Evolutionary conservation across 164 flowering plant species (phyloP).

Genomic region (Echeveria elegans): DNA sequence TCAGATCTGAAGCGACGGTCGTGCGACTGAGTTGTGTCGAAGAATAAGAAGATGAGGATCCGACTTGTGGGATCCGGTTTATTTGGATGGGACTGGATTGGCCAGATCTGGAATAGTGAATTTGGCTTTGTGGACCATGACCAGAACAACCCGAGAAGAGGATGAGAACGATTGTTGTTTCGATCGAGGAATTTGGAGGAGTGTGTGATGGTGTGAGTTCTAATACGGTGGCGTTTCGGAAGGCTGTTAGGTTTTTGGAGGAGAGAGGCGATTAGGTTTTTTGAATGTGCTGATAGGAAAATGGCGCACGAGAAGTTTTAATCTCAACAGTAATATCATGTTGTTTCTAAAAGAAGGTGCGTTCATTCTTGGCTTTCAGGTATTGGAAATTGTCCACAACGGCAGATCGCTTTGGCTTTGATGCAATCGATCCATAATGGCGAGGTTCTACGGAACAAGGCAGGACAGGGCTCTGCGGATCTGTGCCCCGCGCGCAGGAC

Average conservation of each 20-base stretch:
- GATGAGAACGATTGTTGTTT: slow-evolving; percentile 34
- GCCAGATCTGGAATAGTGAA: too few relatives aligned
- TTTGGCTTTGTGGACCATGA: too few relatives aligned
- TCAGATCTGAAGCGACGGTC: too few relatives aligned
- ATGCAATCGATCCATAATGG: too few relatives aligned
- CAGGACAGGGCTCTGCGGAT: too few relatives aligned
- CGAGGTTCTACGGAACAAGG: too few relatives aligned
- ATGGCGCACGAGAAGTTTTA: slow-evolving; percentile 88
- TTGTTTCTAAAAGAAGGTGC: slow-evolving; percentile 85
- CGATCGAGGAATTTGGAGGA: slow-evolving; percentile 72
- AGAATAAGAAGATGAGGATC: too few relatives aligned
- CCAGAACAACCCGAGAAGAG: slow-evolving; percentile 3
- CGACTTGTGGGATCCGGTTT: too few relatives aligned
- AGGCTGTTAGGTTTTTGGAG: slow-evolving; percentile 63
- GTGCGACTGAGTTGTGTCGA: too few relatives aligned
- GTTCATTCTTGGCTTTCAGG: slow-evolving; percentile 85
- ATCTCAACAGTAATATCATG: slow-evolving; percentile 91
- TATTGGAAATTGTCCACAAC: slow-evolving; percentile 14
- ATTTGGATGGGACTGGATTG: too few relatives aligned
- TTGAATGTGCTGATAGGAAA: slow-evolving; percentile 65
- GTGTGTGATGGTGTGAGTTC: slow-evolving; percentile 86
- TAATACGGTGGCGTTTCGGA: slow-evolving; percentile 71
- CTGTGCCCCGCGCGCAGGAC: too few relatives aligned
- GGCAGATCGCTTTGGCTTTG: too few relatives aligned
- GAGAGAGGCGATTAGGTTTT: slow-evolving; percentile 50